Evolutionary conservation across 2,329 filamentous ascomycete species (phyloP).

Genomic region (Penicillium sp.): DNA sequence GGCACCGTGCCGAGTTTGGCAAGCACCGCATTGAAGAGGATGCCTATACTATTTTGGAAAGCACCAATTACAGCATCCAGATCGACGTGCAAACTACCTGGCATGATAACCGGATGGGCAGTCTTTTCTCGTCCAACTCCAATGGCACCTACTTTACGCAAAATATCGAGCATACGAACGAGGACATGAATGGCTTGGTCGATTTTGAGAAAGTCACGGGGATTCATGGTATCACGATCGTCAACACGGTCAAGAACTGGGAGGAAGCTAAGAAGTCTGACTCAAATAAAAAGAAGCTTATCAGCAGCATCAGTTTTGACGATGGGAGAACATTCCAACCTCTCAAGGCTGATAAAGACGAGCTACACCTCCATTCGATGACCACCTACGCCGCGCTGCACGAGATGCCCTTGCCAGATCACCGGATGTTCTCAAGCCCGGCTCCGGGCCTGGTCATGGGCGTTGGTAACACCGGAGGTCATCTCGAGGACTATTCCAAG

Average conservation of each 20-base stretch:
- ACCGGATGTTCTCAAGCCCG: constrained; percentile 82
- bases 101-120: constrained; percentile 68
- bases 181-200: constrained; percentile 70
- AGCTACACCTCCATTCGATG: constrained; percentile 87
- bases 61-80: constrained; percentile 96
- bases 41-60: constrained; percentile 90
- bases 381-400: constrained; percentile 55
- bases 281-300: constrained; percentile 62
- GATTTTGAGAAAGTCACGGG: constrained; percentile 93
- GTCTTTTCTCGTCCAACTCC: constrained; percentile 92
- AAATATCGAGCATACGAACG: constrained; percentile 90
- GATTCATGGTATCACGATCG: constrained; percentile 87
- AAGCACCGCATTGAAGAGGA: constrained; percentile 79
- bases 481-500: constrained; percentile 67
- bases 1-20: constrained; percentile 90
- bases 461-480: constrained; percentile 81
- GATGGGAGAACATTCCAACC: constrained; percentile 82
- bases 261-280: constrained; percentile 62
- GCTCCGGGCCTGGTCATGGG: constrained; percentile 93
- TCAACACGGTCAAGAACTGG: constrained; percentile 87
- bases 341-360: constrained; percentile 63
- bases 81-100: constrained; percentile 79
- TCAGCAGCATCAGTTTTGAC: constrained; percentile 87
- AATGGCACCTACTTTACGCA: constrained; percentile 94
- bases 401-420: constrained; percentile 67